phyloP scores from a whole-genome alignment of 1,284 basidiomycete species.

The Meripilus lineatus region DNA sequence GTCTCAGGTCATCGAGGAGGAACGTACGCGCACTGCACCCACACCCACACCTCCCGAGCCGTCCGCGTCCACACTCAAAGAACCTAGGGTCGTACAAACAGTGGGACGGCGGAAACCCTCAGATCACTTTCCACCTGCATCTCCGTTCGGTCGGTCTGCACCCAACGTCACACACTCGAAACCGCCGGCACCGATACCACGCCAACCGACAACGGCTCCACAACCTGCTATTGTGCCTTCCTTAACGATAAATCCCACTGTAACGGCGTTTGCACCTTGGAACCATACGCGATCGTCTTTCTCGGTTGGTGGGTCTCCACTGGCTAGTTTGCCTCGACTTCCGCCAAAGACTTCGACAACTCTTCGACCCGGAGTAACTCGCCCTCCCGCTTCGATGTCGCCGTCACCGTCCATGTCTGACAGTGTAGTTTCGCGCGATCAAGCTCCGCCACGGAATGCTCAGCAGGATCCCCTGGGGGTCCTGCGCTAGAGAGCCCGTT shows the following conservation, averaged over 20 bases:
- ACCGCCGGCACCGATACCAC: slow-evolving; percentile 8
- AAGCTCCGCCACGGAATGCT: slow-evolving; percentile 26
- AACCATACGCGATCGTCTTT: slow-evolving; percentile 52
- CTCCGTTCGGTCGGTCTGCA: background rate
- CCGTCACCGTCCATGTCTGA: too few species aligned
- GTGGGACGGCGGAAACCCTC: too few species aligned
- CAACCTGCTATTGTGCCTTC: slow-evolving; percentile 6
- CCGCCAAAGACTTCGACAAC: slow-evolving; percentile 39
- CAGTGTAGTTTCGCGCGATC: slow-evolving; percentile 29
- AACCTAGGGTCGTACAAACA: too few species aligned
- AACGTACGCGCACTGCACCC: background rate
- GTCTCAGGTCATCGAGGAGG: too few species aligned
- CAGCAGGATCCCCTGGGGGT: slow-evolving; percentile 65
- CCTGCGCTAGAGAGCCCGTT: slow-evolving; percentile 6
- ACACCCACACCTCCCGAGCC: background rate
- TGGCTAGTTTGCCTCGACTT: slow-evolving; percentile 26
- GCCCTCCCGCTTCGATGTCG: slow-evolving; percentile 14
- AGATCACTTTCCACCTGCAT: background rate
- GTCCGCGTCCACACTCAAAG: background rate
- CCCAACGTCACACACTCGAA: too few species aligned
- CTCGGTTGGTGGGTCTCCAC: slow-evolving; percentile 28
- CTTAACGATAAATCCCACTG: slow-evolving; percentile 14
- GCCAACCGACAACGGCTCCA: slow-evolving; percentile 14
- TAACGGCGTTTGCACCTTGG: slow-evolving; percentile 38
- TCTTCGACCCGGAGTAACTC: slow-evolving; percentile 20